Evolutionary conservation across 768 basidiomycete species (phyloP), one percentile per base, ranked within the genome.

Genomic region (Lepiota subincarnata): DNA sequence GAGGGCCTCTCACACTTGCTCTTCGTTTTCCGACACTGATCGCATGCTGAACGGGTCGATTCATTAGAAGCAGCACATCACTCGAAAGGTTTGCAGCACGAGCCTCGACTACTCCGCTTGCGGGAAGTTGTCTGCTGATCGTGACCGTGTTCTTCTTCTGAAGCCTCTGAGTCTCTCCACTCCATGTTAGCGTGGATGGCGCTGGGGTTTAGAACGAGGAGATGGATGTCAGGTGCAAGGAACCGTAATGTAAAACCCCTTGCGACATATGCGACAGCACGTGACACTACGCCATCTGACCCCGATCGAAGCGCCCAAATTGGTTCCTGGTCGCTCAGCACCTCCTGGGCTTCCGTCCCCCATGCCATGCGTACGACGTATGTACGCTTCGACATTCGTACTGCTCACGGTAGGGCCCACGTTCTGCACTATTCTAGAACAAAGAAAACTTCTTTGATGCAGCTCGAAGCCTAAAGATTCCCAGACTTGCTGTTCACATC

Each of bases 1-100:
- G 60, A 60, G 28, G 61, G 71, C 43, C 82, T 79, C 63, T 91
- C 89, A 64, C 91, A 92, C 66, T 92, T 91, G 73, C 86, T 87
- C 70, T 92, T 93, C 6, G 87, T 87, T 72, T 90, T 92, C 45
- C 89, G 77, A 61, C 90, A 93, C 59, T 91, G 86, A 72, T 92
- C 90, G 61, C 90, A 93, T 28, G 90, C 90, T 90, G 57, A 28
- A 54, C 28, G 44, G 38, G 50, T 20, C 26, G 47, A 55, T 50
- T 53, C 48, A 61, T 48, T 49, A 53, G 50, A 39, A 37, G 53
- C 24, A 48, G 40, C 22, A 36, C n/a, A 57, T 53, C 19, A 45
- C 45, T 11, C 4, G 34, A 26, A 40, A 24, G 22, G 1, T 39
- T 35, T 16, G 20, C 50, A 34, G 18, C 26, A 54, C 61, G 53